Conservation (phyloP, 2,329 filamentous ascomycete genomes). For the Aspergillus hortae region DNA sequence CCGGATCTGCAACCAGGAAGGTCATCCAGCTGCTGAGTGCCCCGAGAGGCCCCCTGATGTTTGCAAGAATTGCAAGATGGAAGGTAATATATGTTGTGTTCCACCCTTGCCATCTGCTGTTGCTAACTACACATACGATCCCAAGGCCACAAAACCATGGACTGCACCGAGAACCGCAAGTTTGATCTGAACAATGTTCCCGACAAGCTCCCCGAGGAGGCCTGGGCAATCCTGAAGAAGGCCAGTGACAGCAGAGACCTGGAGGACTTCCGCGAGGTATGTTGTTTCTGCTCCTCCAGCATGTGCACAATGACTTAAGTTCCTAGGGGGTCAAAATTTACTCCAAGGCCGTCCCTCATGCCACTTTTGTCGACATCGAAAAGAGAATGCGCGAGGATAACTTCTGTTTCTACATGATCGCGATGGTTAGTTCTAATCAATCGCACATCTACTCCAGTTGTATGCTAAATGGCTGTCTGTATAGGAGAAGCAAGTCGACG, state of each 20-base stretch:
- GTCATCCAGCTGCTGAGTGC: slow-evolving; percentile 44
- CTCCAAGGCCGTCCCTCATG: slow-evolving; percentile 45
- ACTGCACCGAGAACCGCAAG: slow-evolving; percentile 45
- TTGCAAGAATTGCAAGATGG: slow-evolving; percentile 46
- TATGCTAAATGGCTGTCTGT: slow-evolving; percentile 6
- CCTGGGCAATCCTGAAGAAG: slow-evolving; percentile 49
- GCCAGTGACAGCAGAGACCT: slow-evolving; percentile 50
- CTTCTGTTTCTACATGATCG: slow-evolving; percentile 51
- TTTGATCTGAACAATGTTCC: slow-evolving; percentile 44
- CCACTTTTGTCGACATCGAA: slow-evolving; percentile 49
- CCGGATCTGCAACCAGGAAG: slow-evolving; percentile 44
- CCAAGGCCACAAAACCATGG: slow-evolving; percentile 42
- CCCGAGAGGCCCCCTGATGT: slow-evolving; percentile 41
- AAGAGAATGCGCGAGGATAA: slow-evolving; percentile 47
- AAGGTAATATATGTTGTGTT: slow-evolving; percentile 31
- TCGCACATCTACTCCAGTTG: not conserved
- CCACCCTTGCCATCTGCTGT: not conserved
- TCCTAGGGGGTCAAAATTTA: slow-evolving; percentile 48
- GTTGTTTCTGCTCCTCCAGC: not conserved
- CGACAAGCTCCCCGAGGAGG: slow-evolving; percentile 47
- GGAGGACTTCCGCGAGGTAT: slow-evolving; percentile 48
- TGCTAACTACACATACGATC: not conserved
- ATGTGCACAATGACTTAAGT: too few relatives aligned
- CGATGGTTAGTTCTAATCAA: slow-evolving; percentile 33
- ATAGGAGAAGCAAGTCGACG: slow-evolving; percentile 40